A percentile compares a stretch with the other conserved stretches of the same genome.
phyloP scores from a whole-genome alignment of 495 filamentous ascomycete genomes.

The Penicillium canariense region DNA sequence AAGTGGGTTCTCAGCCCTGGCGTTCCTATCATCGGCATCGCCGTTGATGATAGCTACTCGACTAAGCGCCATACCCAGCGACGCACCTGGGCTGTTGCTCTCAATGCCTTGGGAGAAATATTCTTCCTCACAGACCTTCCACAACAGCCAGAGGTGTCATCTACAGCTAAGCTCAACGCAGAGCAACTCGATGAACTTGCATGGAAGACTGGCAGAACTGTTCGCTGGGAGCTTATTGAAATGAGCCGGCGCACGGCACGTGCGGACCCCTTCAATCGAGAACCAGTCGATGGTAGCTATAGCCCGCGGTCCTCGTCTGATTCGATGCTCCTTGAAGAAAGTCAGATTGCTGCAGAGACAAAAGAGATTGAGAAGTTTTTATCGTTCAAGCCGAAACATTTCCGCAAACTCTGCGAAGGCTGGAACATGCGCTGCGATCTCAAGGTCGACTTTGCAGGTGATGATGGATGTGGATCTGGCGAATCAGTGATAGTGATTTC shows the following conservation, averaged over 20 bases:
- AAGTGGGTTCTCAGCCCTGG: constrained; percentile 89
- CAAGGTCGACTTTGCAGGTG: constrained; percentile 85
- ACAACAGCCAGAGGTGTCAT: constrained; percentile 30
- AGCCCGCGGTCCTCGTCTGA: constrained; percentile 68
- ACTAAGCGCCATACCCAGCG: constrained; percentile 61
- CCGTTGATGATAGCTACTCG: constrained; percentile 79
- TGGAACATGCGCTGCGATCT: constrained; percentile 92
- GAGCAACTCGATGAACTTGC: constrained; percentile 60
- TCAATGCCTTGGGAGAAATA: constrained; percentile 91
- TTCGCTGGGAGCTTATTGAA: constrained; percentile 78
- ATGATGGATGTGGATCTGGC: constrained; percentile 68
- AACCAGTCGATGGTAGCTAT: constrained; percentile 62
- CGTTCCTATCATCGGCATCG: constrained; percentile 83
- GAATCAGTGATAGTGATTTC: constrained; percentile 73
- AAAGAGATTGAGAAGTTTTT: constrained; percentile 77
- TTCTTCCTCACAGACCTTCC: constrained; percentile 78
- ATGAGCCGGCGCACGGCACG: constrained; percentile 66
- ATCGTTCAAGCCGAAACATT: constrained; percentile 70
- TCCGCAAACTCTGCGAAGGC: constrained; percentile 71
- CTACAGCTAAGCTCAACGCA: constrained; percentile 28
- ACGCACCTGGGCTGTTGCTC: constrained; percentile 78
- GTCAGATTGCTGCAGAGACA: constrained; percentile 72
- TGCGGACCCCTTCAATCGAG: constrained; percentile 64
- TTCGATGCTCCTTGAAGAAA: constrained; percentile 65
- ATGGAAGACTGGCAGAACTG: constrained; percentile 76